Base-by-base conservation (phyloP, 163 green algal genomes). In the Prototheca wickerhamii region DNA sequence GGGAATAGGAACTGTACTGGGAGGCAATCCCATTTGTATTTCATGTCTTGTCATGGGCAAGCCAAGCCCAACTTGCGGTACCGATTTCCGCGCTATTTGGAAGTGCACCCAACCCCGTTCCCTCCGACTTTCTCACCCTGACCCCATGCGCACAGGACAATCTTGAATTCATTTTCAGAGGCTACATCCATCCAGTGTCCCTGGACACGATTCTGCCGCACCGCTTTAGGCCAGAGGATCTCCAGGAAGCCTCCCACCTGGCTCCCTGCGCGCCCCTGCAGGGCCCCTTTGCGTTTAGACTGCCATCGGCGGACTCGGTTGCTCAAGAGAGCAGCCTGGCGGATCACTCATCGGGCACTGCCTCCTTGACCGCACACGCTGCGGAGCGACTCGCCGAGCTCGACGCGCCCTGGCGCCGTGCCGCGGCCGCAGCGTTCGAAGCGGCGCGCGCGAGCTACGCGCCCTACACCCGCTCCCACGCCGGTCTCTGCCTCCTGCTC, bases 181-280 rank as follows among this genome's bases (percentile, higher is more conserved):
- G 58, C 15, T 49, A 56, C 50, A 58, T 6, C 18, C 46, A 12
- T 6, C 26, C 65, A 4, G 81, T 76, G 57, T 67, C 53, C 2
- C 76, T 95, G 23, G 60, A 63, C 18, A 73, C 94, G 65, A 77
- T 97, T 56, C 76, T 96, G 65, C 88, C 89, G 8, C 74, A 84
- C 26, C 70, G 79, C n/a, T 95, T 98, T 79, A 82, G 83, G 28
- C 86, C 91, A 18, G 29, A 65, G 8, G 89, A 96, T 64, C 68
- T 97, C 42, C n/a, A n/a, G n/a, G n/a, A n/a, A n/a, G n/a, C n/a
- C n/a, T n/a, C n/a, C n/a, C n/a, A n/a, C n/a, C 70, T 93, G 28
- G 54, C 58, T 10, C 4, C 33, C 3, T 0, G 17, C 58, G 8
- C 28, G 49, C 15, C 10, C 34, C 3, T 31, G 51, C 26, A 42